Percentiles rank a stretch among this genome's conserved stretches.
These are phyloP conservation scores for Nevesoporus exiguus DNA, from an alignment of 768 basidiomycete species.

Conservation along the genomic window DNA sequence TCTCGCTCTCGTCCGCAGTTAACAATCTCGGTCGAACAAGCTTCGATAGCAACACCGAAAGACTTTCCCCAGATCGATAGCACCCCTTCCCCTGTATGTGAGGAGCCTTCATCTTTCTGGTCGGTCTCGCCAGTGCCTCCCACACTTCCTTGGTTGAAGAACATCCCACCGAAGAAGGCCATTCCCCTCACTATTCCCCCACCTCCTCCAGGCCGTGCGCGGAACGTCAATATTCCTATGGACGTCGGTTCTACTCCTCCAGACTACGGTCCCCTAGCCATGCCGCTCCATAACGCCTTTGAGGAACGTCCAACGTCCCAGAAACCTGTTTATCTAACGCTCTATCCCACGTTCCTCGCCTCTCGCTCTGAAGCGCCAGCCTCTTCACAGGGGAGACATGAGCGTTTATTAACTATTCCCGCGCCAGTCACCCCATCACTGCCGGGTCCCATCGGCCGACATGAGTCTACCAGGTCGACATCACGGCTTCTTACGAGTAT, in stretches of 20 bases:
- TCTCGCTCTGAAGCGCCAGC: conserved; percentile 2
- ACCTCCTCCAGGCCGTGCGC: conserved; percentile 30
- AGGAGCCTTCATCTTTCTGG: conserved; percentile 29
- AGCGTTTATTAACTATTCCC: conserved; percentile 23
- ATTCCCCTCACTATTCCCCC: conserved; percentile 36
- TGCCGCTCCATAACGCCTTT: conserved; percentile 45
- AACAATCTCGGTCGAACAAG: conserved; percentile 42
- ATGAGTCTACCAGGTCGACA: conserved; percentile 33
- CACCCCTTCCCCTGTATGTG: conserved; percentile 22
- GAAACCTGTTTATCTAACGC: conserved; percentile 15
- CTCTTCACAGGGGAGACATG: conserved; percentile 16
- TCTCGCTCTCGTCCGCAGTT: conserved; percentile 32
- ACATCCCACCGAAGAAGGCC: conserved; percentile 21
- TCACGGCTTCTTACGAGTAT: conserved; percentile 44
- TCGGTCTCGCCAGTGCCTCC: conserved; percentile 32
- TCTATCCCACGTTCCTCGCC: conserved; percentile 17
- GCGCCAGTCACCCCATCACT: conserved; percentile 13
- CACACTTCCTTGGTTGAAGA: conserved; percentile 24
- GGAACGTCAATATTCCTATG: conserved; percentile 36
- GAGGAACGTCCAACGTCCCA: conserved; percentile 16
- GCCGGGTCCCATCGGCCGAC: conserved; percentile 17
- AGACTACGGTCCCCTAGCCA: conserved; percentile 28
- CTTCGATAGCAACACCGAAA: conserved; percentile 27
- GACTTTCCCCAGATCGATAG: conserved; percentile 31
- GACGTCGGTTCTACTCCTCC: conserved; percentile 31